Base-by-base conservation (phyloP, 2,329 filamentous ascomycete species). In the Colletotrichum sp. region DNA sequence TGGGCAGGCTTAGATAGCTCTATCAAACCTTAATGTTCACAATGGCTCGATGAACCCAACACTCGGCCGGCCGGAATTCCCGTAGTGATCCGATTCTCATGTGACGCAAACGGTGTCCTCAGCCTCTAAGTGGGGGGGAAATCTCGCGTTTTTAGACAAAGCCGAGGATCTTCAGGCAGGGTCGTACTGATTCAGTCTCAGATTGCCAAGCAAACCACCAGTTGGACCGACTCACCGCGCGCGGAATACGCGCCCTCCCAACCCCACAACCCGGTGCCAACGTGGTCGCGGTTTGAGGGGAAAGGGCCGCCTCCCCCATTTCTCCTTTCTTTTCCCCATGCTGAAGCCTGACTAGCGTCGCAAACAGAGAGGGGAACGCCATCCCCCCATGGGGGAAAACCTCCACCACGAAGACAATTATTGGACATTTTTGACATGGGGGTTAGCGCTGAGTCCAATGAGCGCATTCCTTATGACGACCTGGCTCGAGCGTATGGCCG, bases 51-150 rank as follows among this genome's bases (percentile, higher is more conserved):
- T 52, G 10, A 52, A 52, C 44, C 44, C n/a, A 44, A 28, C 62
- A 64, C 34, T 16, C n/a, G 13, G 36, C 24, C 24, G 32, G 8
- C n/a, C 28, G 59, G 21, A 36, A 39, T 39, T 21, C 24, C 39
- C 8, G 26, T 8, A 16, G 13, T 24, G 21, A 24, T 57, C 7
- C 55, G 24, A 63, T 39, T 5, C 34, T 60, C 21, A 18, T 18
- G n/a, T 57, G 28, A 24, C 32, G 44, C 12, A 10, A 72, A 67
- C 24, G 21, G 26, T 15, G 10, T n/a, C 55, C 18, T 67, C 34
- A 71, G 67, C 67, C 59, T 74, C 60, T 74, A 28, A 65, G 64
- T 72, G 64, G 71, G 71, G 70, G 63, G 32, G 34, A 8, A 55
- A 21, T 24, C 44, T 24, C 28, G 24, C 24, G 16, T 24, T 62